Base-by-base conservation (phyloP, 23 red algal genomes). In the Cyanidioschyzon merolae region DNA sequence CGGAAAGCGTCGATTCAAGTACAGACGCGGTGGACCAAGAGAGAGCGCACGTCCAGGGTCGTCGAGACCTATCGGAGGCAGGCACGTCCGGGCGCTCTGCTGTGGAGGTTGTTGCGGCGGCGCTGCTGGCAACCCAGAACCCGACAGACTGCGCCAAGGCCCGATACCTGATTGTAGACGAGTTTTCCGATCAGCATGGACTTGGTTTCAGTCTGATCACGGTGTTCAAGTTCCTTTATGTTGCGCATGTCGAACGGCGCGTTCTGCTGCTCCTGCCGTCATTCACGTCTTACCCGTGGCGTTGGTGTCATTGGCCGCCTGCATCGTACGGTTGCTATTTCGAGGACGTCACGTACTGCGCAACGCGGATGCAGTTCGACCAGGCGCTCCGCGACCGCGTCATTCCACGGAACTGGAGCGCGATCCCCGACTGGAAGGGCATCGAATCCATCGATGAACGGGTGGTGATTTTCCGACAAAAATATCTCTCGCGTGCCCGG, bases 151-250 rank as follows among this genome's bases (percentile, higher is more conserved):
- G 63, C 63, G 21, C 3, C 63, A 71, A 15, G 12, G 32, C n/a
- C 16, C 63, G 63, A 7, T 71, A 71, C 29, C 63, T 71, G 2
- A 71, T 71, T 35, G 2, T 71, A 27, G 63, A 71, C 63, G 63
- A 71, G n/a, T 71, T 71, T 15, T 17, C 63, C 16, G 63, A 71
- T 32, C 12, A 71, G 12, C 21, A 35, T 27, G 63, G 63, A 27
- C 32, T 71, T 35, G 63, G 63, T 12, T 71, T 71, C 63, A 35
- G 63, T 71, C 29, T 71, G n/a, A 71, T 71, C 29, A 71, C 63
- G n/a, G 3, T 71, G n/a, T 71, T 32, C 63, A 71, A 71, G 63
- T 71, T 71, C 29, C 63, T 71, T 25, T 71, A 71, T 27, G 63
- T 71, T 7, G 63, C 63, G n/a, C 63, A 71, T 32, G 12, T 71